Conservation (phyloP, 805 yeast genomes). For the Brettanomyces sp. region DNA sequence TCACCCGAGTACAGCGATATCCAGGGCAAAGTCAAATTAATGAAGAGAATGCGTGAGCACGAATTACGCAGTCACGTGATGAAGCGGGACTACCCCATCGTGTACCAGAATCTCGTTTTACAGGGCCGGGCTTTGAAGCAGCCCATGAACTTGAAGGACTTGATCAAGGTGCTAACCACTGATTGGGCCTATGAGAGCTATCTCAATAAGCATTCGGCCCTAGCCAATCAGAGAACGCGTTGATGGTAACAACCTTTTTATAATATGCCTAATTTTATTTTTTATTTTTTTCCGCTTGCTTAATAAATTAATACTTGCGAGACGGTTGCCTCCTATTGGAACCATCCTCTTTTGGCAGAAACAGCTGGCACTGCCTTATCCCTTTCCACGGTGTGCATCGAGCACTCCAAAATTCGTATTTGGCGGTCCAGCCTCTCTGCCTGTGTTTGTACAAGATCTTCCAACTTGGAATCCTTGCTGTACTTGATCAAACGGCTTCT, state of each 20-base stretch:
- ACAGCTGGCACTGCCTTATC: slow-evolving; percentile 12
- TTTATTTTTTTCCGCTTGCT: background rate
- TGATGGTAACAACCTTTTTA: background rate
- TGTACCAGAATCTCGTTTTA: slow-evolving; percentile 63
- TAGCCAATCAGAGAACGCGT: background rate
- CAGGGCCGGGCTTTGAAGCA: slow-evolving; percentile 57
- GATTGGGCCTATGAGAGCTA: slow-evolving; percentile 60
- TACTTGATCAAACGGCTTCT: slow-evolving; percentile 1
- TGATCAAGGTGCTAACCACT: slow-evolving; percentile 59
- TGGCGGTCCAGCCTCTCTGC: slow-evolving; percentile 68
- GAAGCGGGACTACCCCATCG: slow-evolving; percentile 37
- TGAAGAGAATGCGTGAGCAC: slow-evolving; percentile 13
- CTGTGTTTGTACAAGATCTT: slow-evolving; percentile 35
- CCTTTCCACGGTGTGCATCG: slow-evolving; percentile 30
- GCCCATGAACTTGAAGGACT: slow-evolving; percentile 68
- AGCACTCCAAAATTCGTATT: slow-evolving; percentile 57
- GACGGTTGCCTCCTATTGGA: slow-evolving; percentile 7
- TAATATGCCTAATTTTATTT: background rate
- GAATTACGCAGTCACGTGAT: slow-evolving; percentile 20
- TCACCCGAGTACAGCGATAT: slow-evolving; percentile 19
- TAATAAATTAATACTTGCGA: background rate
- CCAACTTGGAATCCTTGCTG: slow-evolving; percentile 5
- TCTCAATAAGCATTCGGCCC: background rate
- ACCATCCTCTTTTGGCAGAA: slow-evolving; percentile 10
- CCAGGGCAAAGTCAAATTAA: slow-evolving; percentile 17